These are phyloP conservation scores for Candida ficus DNA, from an alignment of 805 yeast genomes.

Conservation along the genomic window DNA sequence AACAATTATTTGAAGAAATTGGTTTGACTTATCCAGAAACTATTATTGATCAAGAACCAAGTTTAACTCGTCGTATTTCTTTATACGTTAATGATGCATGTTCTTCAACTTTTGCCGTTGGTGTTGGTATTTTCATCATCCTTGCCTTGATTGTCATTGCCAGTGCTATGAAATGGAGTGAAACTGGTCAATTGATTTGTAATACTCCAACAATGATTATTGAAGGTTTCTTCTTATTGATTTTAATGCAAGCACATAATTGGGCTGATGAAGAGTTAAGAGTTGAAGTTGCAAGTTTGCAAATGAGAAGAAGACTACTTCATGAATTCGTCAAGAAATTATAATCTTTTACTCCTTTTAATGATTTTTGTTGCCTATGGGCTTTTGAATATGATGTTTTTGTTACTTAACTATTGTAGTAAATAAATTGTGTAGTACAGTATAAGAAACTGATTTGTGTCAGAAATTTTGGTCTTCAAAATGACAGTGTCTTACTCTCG, in stretches of 20 bases:
- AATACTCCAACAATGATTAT: slow-evolving; percentile 10
- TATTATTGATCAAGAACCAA: background rate
- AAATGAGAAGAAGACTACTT: slow-evolving; percentile 6
- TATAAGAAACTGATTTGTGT: too few relatives aligned
- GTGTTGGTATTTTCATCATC: slow-evolving; percentile 3
- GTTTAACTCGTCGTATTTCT: slow-evolving; percentile 1
- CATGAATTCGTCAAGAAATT: slow-evolving; percentile 4
- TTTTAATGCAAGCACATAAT: slow-evolving; percentile 10
- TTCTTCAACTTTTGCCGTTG: slow-evolving; percentile 4
- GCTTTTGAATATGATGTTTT: too few relatives aligned
- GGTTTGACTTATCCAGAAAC: slow-evolving; percentile 4
- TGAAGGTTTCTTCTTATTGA: slow-evolving; percentile 9
- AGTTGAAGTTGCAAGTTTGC: slow-evolving; percentile 6
- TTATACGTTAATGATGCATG: slow-evolving; percentile 7
- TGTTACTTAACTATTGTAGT: too few relatives aligned
- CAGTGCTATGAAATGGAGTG: slow-evolving; percentile 7
- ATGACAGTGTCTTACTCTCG: too few relatives aligned
- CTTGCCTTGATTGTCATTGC: slow-evolving; percentile 6
- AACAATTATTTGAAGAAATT: background rate
- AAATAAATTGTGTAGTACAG: too few relatives aligned
- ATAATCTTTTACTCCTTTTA: too few relatives aligned
- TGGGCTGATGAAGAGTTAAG: slow-evolving; percentile 9
- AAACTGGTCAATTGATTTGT: slow-evolving; percentile 8
- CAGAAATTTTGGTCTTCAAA: too few relatives aligned
- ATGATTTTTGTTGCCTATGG: too few relatives aligned